Evolutionary conservation across 2,329 filamentous ascomycete genomes (phyloP).

Genomic region (Neurospora crassa): DNA sequence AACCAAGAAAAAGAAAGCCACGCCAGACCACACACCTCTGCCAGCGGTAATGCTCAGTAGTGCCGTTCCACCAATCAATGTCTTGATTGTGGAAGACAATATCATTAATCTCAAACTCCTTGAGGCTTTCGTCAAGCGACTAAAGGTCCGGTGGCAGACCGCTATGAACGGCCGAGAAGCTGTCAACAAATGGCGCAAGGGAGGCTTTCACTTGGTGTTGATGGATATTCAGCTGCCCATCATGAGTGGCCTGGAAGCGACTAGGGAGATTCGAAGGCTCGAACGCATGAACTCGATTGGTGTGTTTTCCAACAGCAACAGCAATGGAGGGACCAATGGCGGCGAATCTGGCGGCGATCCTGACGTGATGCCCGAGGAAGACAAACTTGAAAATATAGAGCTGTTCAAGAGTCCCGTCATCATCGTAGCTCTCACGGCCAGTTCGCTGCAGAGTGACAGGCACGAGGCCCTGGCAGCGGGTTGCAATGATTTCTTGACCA

Average conservation of each 20-base stretch:
- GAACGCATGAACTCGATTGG: conserved; percentile 89
- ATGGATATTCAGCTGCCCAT: conserved; percentile 98
- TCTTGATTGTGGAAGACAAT: conserved; percentile 96
- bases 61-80: conserved; percentile 88
- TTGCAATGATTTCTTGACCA: conserved; percentile 97
- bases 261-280: conserved; percentile 82
- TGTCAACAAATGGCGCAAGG: conserved; percentile 83
- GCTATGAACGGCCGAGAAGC: conserved; percentile 92
- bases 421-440: conserved; percentile 92
- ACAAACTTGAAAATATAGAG: conserved; percentile 56
- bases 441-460: conserved; percentile 86
- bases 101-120: conserved; percentile 92
- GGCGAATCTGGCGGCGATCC: conserved; percentile 24
- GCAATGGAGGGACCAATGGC: neutral
- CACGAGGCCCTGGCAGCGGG: conserved; percentile 91
- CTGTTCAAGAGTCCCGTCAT: conserved; percentile 96
- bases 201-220: conserved; percentile 89
- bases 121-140: conserved; percentile 88
- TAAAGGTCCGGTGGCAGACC: conserved; percentile 96
- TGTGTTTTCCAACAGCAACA: conserved; percentile 60
- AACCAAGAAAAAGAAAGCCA: conserved; percentile 43
- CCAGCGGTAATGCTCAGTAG: conserved; percentile 63
- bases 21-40: conserved; percentile 36
- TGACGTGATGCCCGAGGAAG: conserved; percentile 49
- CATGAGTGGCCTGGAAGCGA: conserved; percentile 92